Percentiles rank a stretch among this genome's conserved stretches.
Conservation (phyloP, 495 filamentous ascomycete genomes). For the Penicillium waksmanii region DNA sequence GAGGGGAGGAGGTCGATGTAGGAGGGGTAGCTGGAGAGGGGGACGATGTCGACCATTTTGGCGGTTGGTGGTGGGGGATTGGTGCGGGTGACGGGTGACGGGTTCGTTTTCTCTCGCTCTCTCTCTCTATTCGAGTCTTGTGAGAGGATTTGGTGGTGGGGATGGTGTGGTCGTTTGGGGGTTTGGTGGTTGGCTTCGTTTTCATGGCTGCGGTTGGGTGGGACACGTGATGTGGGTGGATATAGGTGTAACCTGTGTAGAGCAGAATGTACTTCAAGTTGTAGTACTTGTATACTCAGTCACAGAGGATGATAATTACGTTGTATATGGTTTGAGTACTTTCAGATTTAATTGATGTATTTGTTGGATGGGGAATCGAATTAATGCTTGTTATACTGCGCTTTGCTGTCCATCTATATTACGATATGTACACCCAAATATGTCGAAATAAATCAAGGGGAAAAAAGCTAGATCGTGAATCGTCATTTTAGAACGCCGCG, state of each 20-base stretch:
- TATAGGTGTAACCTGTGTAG: too few species aligned
- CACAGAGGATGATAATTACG: too few species aligned
- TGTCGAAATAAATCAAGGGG: not conserved
- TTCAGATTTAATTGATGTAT: constrained; percentile 1
- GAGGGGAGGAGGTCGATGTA: constrained; percentile 75
- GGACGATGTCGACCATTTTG: constrained; percentile 58
- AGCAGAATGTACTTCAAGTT: too few species aligned
- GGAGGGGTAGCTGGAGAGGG: constrained; percentile 51
- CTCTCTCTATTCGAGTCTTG: not conserved
- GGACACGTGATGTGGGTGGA: too few species aligned
- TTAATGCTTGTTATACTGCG: too few species aligned
- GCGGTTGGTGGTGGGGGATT: not conserved
- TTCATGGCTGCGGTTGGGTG: too few species aligned
- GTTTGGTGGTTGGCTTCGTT: not conserved
- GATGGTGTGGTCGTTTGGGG: not conserved
- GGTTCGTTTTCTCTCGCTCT: not conserved
- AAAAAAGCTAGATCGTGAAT: constrained; percentile 8
- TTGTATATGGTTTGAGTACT: too few species aligned
- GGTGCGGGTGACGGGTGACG: not conserved
- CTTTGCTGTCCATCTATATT: constrained; percentile 3
- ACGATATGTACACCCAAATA: constrained; percentile 6
- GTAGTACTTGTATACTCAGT: too few species aligned
- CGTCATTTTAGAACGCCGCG: constrained; percentile 28
- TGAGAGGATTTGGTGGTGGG: not conserved
- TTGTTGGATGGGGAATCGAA: constrained; percentile 2